Conservation (phyloP, 306 rosid species). For the Malus sylvestris region DNA sequence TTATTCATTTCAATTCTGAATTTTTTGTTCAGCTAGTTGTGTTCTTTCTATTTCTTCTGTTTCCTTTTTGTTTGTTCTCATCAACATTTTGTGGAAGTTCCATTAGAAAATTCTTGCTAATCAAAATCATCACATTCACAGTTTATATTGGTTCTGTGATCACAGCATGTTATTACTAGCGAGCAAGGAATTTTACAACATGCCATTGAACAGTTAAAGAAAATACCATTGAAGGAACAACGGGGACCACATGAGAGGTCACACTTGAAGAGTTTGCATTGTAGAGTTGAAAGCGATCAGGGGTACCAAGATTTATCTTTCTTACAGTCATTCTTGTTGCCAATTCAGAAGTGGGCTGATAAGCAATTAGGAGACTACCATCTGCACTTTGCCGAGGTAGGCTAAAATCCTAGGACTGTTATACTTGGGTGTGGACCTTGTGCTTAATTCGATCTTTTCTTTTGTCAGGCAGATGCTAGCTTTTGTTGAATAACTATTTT, state of each 20-base stretch:
- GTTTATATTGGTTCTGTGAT: conserved; percentile 12
- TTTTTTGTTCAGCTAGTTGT: neutral
- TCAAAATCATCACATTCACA: neutral
- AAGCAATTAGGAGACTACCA: conserved; percentile 94
- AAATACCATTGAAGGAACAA: conserved; percentile 91
- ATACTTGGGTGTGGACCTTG: conserved; percentile 2
- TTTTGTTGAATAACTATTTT: neutral
- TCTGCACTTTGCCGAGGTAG: conserved; percentile 79
- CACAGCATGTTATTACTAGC: conserved; percentile 79
- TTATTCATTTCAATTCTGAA: neutral
- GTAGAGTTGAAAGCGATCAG: conserved; percentile 49
- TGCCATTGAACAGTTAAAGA: conserved; percentile 87
- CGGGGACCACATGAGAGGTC: conserved; percentile 88
- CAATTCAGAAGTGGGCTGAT: conserved; percentile 81
- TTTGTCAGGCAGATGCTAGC: neutral
- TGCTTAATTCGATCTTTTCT: neutral
- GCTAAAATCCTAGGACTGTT: conserved; percentile 20
- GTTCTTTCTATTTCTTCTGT: neutral
- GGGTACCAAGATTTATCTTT: conserved; percentile 61
- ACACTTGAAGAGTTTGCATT: conserved; percentile 71
- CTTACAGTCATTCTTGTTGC: conserved; percentile 75
- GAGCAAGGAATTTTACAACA: conserved; percentile 74
- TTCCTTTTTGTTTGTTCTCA: neutral
- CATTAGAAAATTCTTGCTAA: neutral
- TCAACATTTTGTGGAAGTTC: neutral